These are phyloP conservation scores for Lasiodiplodia theobromae DNA, from an alignment of 2,329 filamentous ascomycete species.

Conservation along the genomic window DNA sequence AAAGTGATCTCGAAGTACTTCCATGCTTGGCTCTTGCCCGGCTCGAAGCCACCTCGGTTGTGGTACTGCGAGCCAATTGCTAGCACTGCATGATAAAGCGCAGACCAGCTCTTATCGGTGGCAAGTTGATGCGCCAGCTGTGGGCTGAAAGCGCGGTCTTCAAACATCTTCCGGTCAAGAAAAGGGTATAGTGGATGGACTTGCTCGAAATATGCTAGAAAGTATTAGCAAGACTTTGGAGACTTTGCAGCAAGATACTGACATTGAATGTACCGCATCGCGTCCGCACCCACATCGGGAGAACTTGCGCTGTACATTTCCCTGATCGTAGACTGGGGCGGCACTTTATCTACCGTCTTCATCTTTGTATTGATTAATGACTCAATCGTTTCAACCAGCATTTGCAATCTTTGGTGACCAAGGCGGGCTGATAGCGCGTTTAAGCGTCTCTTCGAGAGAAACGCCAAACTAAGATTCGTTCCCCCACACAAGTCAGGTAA, in stretches of 20 bases:
- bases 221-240: background rate
- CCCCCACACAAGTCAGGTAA: conserved; percentile 32
- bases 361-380: conserved; percentile 34
- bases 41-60: conserved; percentile 48
- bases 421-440: conserved; percentile 38
- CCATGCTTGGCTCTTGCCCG: conserved; percentile 50
- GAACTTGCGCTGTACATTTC: background rate
- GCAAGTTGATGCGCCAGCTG: conserved; percentile 38
- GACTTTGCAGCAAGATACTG: background rate
- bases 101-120: conserved; percentile 44
- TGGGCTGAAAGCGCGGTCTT: conserved; percentile 40
- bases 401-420: conserved; percentile 37
- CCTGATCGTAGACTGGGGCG: background rate
- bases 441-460: conserved; percentile 47
- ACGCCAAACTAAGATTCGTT: conserved; percentile 44
- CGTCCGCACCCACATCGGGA: background rate
- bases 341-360: conserved; percentile 19
- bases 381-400: conserved; percentile 36
- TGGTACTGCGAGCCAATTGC: conserved; percentile 50
- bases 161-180: conserved; percentile 48
- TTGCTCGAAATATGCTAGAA: conserved; percentile 49
- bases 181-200: conserved; percentile 53
- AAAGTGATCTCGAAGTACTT: conserved; percentile 49
- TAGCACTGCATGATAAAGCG: conserved; percentile 49
- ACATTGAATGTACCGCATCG: background rate